These are phyloP conservation scores for Malania oleifera DNA, from an alignment of 164 flowering plant genomes.

Conservation along the genomic window DNA sequence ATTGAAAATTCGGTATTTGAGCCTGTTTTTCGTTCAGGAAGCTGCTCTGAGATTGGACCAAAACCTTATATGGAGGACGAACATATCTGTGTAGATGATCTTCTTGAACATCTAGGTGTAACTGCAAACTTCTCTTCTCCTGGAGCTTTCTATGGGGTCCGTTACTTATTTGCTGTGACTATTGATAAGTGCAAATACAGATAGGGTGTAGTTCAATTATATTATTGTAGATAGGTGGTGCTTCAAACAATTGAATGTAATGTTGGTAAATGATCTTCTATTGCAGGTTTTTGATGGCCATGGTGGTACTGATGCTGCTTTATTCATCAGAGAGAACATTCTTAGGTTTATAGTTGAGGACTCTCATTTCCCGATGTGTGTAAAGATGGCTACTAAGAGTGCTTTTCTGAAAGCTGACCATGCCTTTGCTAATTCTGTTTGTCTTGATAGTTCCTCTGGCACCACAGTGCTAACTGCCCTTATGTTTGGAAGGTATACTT, in stretches of 20 bases:
- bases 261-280: neutral
- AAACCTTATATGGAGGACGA: conserved; percentile 62
- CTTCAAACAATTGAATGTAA: neutral
- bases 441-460: neutral
- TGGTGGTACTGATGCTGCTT: conserved; percentile 56
- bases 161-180: conserved; percentile 2
- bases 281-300: conserved; percentile 66
- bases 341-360: conserved; percentile 41
- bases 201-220: neutral
- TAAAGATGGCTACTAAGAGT: conserved; percentile 35
- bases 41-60: conserved; percentile 59
- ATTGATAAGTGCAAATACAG: neutral
- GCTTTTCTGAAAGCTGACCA: conserved; percentile 32
- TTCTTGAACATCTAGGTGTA: conserved; percentile 33
- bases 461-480: conserved; percentile 1
- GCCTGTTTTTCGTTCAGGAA: conserved; percentile 55
- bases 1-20: conserved; percentile 21
- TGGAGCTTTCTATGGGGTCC: conserved; percentile 64
- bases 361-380: conserved; percentile 32
- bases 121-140: conserved; percentile 25
- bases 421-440: neutral
- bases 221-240: neutral
- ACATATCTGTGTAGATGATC: conserved; percentile 43
- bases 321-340: conserved; percentile 38
- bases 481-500: neutral